A percentile compares a stretch with the other conserved stretches of the same genome.
Evolutionary conservation across 2,329 filamentous ascomycete genomes (phyloP).

Genomic region (Xylariaceae sp.): DNA sequence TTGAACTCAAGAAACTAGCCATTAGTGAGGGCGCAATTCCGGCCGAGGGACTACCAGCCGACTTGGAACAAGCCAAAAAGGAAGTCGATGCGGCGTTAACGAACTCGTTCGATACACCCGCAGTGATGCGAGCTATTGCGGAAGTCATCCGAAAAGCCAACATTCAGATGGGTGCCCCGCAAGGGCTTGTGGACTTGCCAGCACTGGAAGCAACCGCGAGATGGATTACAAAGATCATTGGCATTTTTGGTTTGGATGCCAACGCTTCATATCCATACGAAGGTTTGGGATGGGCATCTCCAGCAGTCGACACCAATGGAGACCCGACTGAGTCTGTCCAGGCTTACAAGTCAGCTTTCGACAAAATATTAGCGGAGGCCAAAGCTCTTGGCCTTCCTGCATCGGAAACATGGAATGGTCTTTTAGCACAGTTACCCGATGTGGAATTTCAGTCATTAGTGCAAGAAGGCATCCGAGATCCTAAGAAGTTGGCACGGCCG

Average conservation of each 20-base stretch:
- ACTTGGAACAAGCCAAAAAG: slow-evolving; percentile 52
- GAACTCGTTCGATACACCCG: slow-evolving; percentile 86
- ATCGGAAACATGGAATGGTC: slow-evolving; percentile 41
- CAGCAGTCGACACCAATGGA: slow-evolving; percentile 35
- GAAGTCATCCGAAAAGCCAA: slow-evolving; percentile 79
- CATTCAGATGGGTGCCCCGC: slow-evolving; percentile 49
- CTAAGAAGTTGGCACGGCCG: slow-evolving; percentile 52
- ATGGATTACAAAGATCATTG: slow-evolving; percentile 81
- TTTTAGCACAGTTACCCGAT: slow-evolving; percentile 44
- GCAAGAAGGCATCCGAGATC: slow-evolving; percentile 46
- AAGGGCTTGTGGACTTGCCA: slow-evolving; percentile 42
- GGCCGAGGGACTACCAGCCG: slow-evolving; percentile 34
- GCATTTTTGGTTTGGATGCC: slow-evolving; percentile 78
- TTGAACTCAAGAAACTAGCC: slow-evolving; percentile 37
- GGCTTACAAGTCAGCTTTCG: slow-evolving; percentile 46
- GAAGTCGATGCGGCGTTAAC: slow-evolving; percentile 60
- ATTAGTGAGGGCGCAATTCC: slow-evolving; percentile 32
- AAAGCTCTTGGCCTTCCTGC: slow-evolving; percentile 45
- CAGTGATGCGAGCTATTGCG: slow-evolving; percentile 74
- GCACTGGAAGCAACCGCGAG: slow-evolving; percentile 59
- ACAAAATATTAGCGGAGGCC: slow-evolving; percentile 46
- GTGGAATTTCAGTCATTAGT: slow-evolving; percentile 47
- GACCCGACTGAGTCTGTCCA: slow-evolving; percentile 46
- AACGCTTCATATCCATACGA: slow-evolving; percentile 54
- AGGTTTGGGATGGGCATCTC: slow-evolving; percentile 55